Evolutionary conservation across 2,329 filamentous ascomycete species (phyloP).

Genomic region (Pyricularia sp.): DNA sequence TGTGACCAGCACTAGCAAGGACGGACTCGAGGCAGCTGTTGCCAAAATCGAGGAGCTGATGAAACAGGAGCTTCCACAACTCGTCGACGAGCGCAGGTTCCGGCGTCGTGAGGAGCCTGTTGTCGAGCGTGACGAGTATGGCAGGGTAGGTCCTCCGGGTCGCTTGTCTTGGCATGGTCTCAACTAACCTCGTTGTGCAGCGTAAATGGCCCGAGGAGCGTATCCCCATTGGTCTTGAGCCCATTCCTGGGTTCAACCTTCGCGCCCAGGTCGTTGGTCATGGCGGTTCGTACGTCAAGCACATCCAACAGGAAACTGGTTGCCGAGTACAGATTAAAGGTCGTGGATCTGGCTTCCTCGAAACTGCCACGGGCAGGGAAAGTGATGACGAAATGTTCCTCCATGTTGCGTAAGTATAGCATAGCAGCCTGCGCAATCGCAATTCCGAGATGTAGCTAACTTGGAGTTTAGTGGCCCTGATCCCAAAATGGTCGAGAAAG

Average conservation of each 20-base stretch:
- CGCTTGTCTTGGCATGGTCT: neutral
- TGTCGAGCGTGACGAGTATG: constrained; percentile 81
- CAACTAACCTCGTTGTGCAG: constrained; percentile 20
- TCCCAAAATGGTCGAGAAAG: constrained; percentile 72
- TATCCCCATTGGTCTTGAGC: constrained; percentile 83
- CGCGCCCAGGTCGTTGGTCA: constrained; percentile 93
- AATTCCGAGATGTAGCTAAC: constrained; percentile 1
- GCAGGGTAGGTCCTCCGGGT: constrained; percentile 51
- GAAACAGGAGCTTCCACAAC: constrained; percentile 87
- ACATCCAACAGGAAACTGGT: constrained; percentile 90
- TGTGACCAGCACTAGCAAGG: constrained; percentile 84
- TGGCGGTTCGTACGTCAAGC: constrained; percentile 92
- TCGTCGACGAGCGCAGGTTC: constrained; percentile 91
- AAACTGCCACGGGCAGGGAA: constrained; percentile 77
- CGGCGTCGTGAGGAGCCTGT: constrained; percentile 53
- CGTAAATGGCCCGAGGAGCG: constrained; percentile 99
- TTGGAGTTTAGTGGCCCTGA: constrained; percentile 63
- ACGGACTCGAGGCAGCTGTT: constrained; percentile 83
- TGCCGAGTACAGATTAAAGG: constrained; percentile 98
- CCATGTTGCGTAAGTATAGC: constrained; percentile 70
- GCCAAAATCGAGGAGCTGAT: constrained; percentile 88
- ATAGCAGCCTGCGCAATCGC: neutral
- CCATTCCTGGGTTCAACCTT: constrained; percentile 89
- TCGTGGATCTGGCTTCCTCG: constrained; percentile 87
- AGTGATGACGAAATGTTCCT: constrained; percentile 96